phyloP scores from a whole-genome alignment of 768 basidiomycete genomes.

The Punctularia strigosozonata region DNA sequence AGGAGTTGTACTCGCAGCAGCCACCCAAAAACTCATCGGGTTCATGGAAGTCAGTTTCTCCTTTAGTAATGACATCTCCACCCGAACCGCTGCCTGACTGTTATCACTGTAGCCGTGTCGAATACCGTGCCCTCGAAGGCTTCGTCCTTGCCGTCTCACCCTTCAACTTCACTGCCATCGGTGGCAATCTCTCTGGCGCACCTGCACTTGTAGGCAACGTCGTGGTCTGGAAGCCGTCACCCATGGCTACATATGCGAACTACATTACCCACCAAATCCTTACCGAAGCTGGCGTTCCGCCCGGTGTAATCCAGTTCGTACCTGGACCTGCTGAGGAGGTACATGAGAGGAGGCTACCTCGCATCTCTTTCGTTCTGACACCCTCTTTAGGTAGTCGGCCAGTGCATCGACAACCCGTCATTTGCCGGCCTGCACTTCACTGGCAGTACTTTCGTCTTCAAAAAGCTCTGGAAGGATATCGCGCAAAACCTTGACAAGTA shows the following conservation, averaged over 20 bases:
- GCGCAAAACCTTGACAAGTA: constrained; percentile 81
- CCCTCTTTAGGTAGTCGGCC: constrained; percentile 80
- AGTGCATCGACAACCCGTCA: constrained; percentile 63
- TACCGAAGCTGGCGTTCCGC: constrained; percentile 86
- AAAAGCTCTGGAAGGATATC: constrained; percentile 94
- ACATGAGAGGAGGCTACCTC: too few relatives aligned
- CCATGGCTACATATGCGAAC: constrained; percentile 90
- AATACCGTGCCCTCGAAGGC: constrained; percentile 96
- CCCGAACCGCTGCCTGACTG: constrained; percentile 3
- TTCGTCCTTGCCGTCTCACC: constrained; percentile 97
- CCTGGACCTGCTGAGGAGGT: constrained; percentile 79
- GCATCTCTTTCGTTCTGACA: too few relatives aligned
- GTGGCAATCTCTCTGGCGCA: constrained; percentile 84
- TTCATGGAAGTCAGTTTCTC: constrained; percentile 78
- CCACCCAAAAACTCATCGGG: constrained; percentile 79
- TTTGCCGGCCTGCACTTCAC: constrained; percentile 96
- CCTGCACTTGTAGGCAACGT: constrained; percentile 95
- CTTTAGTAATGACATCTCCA: neutral
- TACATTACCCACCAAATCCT: constrained; percentile 88
- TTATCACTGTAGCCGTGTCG: constrained; percentile 57
- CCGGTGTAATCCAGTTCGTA: constrained; percentile 94
- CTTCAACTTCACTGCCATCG: constrained; percentile 98
- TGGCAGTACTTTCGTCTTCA: constrained; percentile 90
- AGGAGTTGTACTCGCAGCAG: constrained; percentile 87
- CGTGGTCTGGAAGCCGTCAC: constrained; percentile 95